Evolutionary conservation across 2,329 filamentous ascomycete species (phyloP), one percentile per base, ranked within the genome.

Genomic region (Geosmithia morbida): DNA sequence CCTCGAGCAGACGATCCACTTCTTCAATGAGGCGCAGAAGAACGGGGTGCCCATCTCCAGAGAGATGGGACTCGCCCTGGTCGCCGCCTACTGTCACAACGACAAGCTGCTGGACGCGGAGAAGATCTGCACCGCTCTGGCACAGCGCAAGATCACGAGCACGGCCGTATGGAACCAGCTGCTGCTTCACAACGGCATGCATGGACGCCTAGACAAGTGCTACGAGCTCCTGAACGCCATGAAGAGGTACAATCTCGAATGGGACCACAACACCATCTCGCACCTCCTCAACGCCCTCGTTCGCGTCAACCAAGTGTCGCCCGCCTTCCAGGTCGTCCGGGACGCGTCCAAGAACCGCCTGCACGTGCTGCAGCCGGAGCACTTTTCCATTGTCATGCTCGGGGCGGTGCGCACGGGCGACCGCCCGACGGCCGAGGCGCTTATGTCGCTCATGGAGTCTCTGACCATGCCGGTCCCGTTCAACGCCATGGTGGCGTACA

Each of bases 161-260:
- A 80, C 80, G 2, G 67, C 71, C 30, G 77, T 87, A 57, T 96
- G 86, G 85, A 95, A 96, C 57, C 71, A 78, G 47, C 65, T 96
- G 30, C 67, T 96, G 4, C 71, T 74, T 48, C 77, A 83, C 50
- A 74, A 87, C 59, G 85, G 85, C 7, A 66, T 77, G 48, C 71
- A 75, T 7, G 75, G 82, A 48, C 68, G 72, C 46, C 59, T 78
- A 7, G 58, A 57, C n/a, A 64, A 64, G 44, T 65, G 75, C 47
- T 71, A 77, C 54, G 65, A 62, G 4, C 48, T 76, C 7, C 62
- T 78, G 19, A 60, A 64, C 37, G 51, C 56, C 37, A 80, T 80
- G 76, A 67, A 65, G 19, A 59, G 65, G 13, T 58, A 63, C 40
- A 56, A 62, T 0, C 56, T 79, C 13, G 57, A 66, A 10, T 77